Conservation (phyloP, 1,284 basidiomycete species). For the Flammula alnicola region DNA sequence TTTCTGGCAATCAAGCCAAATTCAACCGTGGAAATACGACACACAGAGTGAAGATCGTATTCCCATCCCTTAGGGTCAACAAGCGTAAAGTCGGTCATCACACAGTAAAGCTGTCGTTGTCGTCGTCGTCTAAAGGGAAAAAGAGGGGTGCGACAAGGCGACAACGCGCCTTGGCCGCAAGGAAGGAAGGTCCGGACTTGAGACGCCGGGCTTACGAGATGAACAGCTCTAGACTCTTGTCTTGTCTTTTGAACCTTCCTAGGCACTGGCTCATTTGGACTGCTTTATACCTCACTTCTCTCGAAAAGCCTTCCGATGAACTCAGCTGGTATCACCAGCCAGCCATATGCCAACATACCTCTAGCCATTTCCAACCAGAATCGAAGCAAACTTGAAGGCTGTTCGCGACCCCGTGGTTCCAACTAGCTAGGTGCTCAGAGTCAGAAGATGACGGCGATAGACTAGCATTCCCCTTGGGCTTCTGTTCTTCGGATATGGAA, state of each 20-base stretch:
- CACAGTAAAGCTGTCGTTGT: conserved; percentile 8
- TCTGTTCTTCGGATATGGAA: no score
- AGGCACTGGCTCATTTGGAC: not conserved
- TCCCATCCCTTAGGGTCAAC: conserved; percentile 84
- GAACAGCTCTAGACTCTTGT: not conserved
- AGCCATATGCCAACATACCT: no score
- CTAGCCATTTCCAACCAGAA: no score
- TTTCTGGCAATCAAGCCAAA: not conserved
- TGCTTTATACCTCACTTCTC: not conserved
- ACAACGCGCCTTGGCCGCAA: not conserved
- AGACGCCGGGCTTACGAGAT: no score
- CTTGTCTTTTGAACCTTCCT: no score
- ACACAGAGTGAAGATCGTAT: conserved; percentile 82
- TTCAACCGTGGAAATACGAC: conserved; percentile 23
- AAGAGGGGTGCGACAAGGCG: conserved; percentile 1
- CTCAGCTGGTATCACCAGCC: no score
- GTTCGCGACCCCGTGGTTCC: no score
- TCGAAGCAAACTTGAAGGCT: no score
- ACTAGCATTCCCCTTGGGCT: no score
- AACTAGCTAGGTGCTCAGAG: not conserved
- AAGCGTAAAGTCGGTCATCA: conserved; percentile 69
- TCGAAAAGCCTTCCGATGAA: not conserved
- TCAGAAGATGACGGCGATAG: no score
- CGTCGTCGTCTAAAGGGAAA: conserved; percentile 6
- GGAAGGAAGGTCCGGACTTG: not conserved